These are phyloP conservation scores for Amanita pallidorosea DNA, from an alignment of 768 basidiomycete genomes.

Conservation along the genomic window DNA sequence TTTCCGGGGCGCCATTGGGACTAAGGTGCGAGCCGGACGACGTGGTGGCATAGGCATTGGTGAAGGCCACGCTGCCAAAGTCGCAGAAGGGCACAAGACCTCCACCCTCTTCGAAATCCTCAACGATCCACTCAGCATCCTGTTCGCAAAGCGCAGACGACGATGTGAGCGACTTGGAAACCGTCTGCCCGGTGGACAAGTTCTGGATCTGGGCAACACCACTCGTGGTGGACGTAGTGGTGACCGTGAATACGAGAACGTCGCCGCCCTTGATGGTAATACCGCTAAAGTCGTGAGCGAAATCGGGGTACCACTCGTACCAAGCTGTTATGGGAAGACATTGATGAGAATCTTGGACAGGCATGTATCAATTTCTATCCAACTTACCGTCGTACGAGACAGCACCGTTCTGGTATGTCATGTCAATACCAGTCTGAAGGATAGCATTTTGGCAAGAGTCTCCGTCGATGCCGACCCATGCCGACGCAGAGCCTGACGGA, in stretches of 20 bases:
- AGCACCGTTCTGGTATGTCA: constrained; percentile 11
- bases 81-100: neutral
- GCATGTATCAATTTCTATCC: too few species aligned
- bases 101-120: constrained; percentile 18
- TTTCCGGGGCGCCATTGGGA: neutral
- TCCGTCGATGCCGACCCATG: constrained; percentile 27
- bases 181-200: neutral
- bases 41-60: neutral
- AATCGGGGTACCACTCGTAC: neutral
- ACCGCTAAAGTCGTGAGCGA: neutral
- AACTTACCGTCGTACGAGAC: neutral
- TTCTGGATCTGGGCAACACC: neutral
- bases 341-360: too few species aligned
- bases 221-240: neutral
- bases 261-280: neutral
- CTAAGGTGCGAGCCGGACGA: neutral
- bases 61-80: neutral
- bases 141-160: constrained; percentile 19
- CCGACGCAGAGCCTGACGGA: constrained; percentile 19
- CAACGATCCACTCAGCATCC: constrained; percentile 30
- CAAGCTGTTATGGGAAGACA: neutral
- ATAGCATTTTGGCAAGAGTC: constrained; percentile 26
- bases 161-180: constrained; percentile 20
- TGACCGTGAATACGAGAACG: neutral
- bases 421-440: too few species aligned